A percentile compares a stretch with the other conserved stretches of the same genome.
Evolutionary conservation across 371 early-diverging fungal species (phyloP).

Genomic region (Syncephalis plumigaleata): DNA sequence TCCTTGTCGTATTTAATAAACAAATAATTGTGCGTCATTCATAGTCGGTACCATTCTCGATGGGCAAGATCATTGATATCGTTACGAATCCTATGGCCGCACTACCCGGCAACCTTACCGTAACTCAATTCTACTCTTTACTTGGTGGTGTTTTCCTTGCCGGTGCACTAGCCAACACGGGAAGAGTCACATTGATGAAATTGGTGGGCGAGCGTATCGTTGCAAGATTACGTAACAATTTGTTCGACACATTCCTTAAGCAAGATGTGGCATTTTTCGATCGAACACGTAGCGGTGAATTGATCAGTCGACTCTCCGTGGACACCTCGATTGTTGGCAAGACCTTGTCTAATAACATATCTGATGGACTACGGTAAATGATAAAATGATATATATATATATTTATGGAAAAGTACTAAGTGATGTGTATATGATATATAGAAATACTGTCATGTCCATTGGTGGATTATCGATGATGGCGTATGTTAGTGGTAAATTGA

Average conservation of each 20-base stretch:
- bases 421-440: constrained; percentile 3
- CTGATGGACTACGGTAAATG: constrained; percentile 49
- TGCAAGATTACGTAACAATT: constrained; percentile 29
- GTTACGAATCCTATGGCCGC: constrained; percentile 25
- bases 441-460: constrained; percentile 28
- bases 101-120: constrained; percentile 23
- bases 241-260: constrained; percentile 29
- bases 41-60: constrained; percentile 49
- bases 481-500: constrained; percentile 23
- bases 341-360: constrained; percentile 56
- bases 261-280: constrained; percentile 68
- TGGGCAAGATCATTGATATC: constrained; percentile 67
- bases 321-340: constrained; percentile 63
- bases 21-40: no score
- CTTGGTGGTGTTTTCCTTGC: constrained; percentile 32
- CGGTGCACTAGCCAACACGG: constrained; percentile 60
- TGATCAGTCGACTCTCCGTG: constrained; percentile 52
- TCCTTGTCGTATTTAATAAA: neutral
- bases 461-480: constrained; percentile 54
- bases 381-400: neutral
- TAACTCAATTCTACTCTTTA: constrained; percentile 32
- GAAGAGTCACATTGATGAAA: constrained; percentile 51
- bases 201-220: constrained; percentile 56
- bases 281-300: constrained; percentile 52
- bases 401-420: neutral